Evolutionary conservation across 192 early-diverging fungal genomes (phyloP), one percentile per base, ranked within the genome.

Genomic region (Mortierella claussenii): DNA sequence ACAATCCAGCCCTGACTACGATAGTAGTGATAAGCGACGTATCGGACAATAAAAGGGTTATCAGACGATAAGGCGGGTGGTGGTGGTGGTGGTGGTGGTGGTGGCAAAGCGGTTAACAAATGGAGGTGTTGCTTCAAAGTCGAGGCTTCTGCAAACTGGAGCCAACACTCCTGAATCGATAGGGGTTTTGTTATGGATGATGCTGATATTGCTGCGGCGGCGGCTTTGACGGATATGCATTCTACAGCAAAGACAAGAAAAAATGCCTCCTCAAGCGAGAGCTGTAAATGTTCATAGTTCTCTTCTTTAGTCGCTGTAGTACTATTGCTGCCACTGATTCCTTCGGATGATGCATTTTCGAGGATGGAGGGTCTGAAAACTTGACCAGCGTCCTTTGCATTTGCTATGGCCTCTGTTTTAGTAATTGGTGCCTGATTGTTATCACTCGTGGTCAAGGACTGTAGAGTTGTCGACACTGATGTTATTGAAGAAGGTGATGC

Each of bases 21-120:
- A 68, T 92, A 97, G 74, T 94, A 87, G 57, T 92, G 93, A 74
- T 95, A 97, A 0, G 86, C 94, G 1, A 88, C 89, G 73, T 96
- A 95, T 31, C 80, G 74, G 1, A 88, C 67, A 12, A 80, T 81
- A 70, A 95, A 93, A 3, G 75, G 64, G n/a, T 82, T 76, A 33
- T 73, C 57, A 4, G 55, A n/a, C 13, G 32, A 53, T n/a, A 62
- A 44, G 2, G 26, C 44, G 8, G 4, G 12, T 49, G 13, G 23
- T 27, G 43, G 13, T 42, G 32, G 31, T 43, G 37, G 28, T 2
- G 15, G 23, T 11, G 36, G 7, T 27, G 23, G 17, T 31, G 58
- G 30, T 40, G 45, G 23, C 26, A 32, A 20, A 27, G 21, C n/a
- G n/a, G n/a, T n/a, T n/a, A n/a, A n/a, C n/a, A n/a, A n/a, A n/a